phyloP scores from a whole-genome alignment of 441 rosid genomes.

The Erodium moschatum region DNA sequence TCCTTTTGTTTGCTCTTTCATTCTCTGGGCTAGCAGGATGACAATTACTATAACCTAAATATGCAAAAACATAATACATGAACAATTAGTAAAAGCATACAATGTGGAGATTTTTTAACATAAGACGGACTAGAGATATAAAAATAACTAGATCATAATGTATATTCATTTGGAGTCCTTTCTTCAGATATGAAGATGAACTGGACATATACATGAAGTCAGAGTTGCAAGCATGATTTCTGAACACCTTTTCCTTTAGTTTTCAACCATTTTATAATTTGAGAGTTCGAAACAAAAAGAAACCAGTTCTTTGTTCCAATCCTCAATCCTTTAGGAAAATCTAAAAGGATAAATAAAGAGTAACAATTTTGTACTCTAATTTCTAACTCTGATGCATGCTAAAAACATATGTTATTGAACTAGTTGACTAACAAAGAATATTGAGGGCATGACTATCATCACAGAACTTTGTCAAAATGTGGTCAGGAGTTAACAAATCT shows the following conservation, averaged over 20 bases:
- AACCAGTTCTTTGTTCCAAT: not conserved
- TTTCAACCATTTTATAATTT: not conserved
- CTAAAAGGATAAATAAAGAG: not conserved
- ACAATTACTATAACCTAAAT: conserved; percentile 39
- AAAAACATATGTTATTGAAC: not conserved
- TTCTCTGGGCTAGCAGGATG: conserved; percentile 30
- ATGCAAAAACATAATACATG: conserved; percentile 15
- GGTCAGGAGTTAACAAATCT: conserved; percentile 41
- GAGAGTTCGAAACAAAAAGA: not conserved
- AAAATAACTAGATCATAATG: not conserved
- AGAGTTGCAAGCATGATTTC: not conserved
- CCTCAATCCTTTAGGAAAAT: conserved; percentile 1
- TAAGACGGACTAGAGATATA: not conserved
- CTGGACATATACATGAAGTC: not conserved
- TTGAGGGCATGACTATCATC: conserved; percentile 90
- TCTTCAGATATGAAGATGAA: not conserved
- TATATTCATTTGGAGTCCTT: not conserved
- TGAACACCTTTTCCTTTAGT: not conserved
- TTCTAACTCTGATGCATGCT: not conserved
- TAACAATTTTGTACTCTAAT: not conserved
- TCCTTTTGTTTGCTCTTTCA: conserved; percentile 38
- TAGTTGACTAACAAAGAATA: not conserved
- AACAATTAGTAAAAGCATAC: not conserved
- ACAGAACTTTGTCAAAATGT: conserved; percentile 56
- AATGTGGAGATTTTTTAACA: not conserved